These are phyloP conservation scores for Coccomyxa sp. DNA, from an alignment of 139 green algal species.

Conservation along the genomic window DNA sequence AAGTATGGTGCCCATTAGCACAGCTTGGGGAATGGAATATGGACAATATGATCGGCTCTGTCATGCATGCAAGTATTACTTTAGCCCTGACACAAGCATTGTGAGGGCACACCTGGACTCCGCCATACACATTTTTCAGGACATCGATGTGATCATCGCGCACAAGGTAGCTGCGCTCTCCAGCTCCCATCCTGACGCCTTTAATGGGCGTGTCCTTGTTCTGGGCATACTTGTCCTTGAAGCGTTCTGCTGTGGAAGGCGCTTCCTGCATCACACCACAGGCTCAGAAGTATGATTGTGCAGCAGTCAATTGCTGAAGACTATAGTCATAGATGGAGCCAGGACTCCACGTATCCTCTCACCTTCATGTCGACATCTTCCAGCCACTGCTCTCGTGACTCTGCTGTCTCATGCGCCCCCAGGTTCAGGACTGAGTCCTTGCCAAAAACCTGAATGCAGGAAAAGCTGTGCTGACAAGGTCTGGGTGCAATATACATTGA, in stretches of 20 bases:
- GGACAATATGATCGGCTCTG: neutral
- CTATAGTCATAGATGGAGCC: neutral
- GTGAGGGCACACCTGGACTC: constrained; percentile 50
- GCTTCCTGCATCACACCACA: constrained; percentile 11
- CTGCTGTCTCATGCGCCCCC: constrained; percentile 26
- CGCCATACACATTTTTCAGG: constrained; percentile 74
- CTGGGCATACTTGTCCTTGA: constrained; percentile 13
- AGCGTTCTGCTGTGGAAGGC: constrained; percentile 29
- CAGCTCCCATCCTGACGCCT: constrained; percentile 52
- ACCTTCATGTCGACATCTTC: constrained; percentile 49
- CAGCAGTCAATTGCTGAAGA: neutral
- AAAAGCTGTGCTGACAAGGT: neutral
- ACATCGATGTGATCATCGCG: constrained; percentile 78
- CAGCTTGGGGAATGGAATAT: neutral
- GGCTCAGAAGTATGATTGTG: neutral
- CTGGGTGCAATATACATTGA: neutral
- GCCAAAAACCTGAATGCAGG: constrained; percentile 32
- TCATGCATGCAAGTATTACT: neutral
- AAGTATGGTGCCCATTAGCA: neutral
- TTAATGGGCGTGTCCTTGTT: constrained; percentile 28
- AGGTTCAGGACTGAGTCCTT: constrained; percentile 19
- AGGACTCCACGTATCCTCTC: neutral
- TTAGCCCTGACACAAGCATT: neutral
- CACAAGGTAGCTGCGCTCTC: constrained; percentile 75
- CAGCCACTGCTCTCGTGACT: constrained; percentile 34